phyloP scores from a whole-genome alignment of 441 rosid genomes.

The Sinapis alba region DNA sequence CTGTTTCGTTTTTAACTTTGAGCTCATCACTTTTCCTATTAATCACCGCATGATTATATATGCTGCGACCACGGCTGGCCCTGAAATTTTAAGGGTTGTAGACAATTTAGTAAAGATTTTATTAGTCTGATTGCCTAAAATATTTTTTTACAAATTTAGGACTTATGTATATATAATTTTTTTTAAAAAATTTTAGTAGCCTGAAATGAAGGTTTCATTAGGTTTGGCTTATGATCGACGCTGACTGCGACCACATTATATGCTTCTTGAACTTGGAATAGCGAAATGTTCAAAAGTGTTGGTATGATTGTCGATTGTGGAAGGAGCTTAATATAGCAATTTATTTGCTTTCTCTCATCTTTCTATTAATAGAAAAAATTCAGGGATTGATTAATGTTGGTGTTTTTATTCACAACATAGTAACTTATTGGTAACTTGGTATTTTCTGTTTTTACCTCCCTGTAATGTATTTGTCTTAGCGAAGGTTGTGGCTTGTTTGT shows the following conservation, averaged over 20 bases:
- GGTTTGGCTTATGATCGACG: no score
- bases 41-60: no score
- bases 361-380: not conserved
- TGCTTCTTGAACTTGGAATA: not conserved
- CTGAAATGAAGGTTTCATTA: no score
- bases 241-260: not conserved
- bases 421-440: not conserved
- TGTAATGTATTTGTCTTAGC: not conserved
- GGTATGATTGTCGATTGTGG: not conserved
- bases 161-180: no score
- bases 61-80: no score
- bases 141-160: no score
- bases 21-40: no score
- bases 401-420: not conserved
- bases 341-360: constrained; percentile 10
- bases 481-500: not conserved
- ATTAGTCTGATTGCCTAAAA: no score
- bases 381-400: not conserved
- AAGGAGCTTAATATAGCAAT: constrained; percentile 1
- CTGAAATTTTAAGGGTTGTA: no score
- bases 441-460: not conserved
- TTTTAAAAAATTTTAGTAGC: no score
- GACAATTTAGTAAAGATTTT: no score
- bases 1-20: no score
- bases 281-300: not conserved